Conservation (phyloP, 2,329 filamentous ascomycete genomes). For the Pseudogymnoascus sp. region DNA sequence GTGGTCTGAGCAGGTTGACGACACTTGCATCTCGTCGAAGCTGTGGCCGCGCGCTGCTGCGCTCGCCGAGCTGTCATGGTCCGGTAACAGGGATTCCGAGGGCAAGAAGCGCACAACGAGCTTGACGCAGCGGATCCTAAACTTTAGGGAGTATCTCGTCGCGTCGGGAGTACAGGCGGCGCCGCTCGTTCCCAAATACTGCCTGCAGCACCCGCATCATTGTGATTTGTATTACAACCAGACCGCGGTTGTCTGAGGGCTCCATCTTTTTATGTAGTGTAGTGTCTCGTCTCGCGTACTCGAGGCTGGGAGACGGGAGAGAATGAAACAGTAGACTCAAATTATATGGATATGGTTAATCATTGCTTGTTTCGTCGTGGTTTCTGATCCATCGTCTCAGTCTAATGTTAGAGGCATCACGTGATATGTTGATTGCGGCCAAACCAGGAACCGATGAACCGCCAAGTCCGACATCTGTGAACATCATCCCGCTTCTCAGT, state of each 20-base stretch:
- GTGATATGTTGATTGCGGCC: not conserved
- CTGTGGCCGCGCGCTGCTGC: constrained; percentile 69
- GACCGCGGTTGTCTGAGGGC: constrained; percentile 23
- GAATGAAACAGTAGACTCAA: not conserved
- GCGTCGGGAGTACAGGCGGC: constrained; percentile 43
- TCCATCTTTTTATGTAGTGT: not conserved
- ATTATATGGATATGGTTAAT: not conserved
- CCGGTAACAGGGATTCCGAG: constrained; percentile 52
- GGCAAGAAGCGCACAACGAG: constrained; percentile 57
- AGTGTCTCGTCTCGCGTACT: not conserved
- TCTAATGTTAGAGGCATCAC: not conserved
- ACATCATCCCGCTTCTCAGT: not conserved
- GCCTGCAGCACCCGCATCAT: constrained; percentile 47
- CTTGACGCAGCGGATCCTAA: constrained; percentile 47
- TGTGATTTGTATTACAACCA: constrained; percentile 49
- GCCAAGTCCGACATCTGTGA: not conserved
- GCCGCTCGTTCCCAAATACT: constrained; percentile 48
- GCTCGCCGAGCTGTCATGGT: constrained; percentile 71
- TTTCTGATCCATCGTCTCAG: not conserved
- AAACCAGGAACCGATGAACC: not conserved
- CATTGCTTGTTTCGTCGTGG: not conserved
- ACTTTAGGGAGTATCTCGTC: constrained; percentile 51
- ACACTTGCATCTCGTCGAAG: constrained; percentile 61
- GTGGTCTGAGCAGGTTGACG: constrained; percentile 71
- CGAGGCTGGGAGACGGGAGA: not conserved